Evolutionary conservation across 805 yeast species (phyloP).

Genomic region (Starmerella ratchasimensis): DNA sequence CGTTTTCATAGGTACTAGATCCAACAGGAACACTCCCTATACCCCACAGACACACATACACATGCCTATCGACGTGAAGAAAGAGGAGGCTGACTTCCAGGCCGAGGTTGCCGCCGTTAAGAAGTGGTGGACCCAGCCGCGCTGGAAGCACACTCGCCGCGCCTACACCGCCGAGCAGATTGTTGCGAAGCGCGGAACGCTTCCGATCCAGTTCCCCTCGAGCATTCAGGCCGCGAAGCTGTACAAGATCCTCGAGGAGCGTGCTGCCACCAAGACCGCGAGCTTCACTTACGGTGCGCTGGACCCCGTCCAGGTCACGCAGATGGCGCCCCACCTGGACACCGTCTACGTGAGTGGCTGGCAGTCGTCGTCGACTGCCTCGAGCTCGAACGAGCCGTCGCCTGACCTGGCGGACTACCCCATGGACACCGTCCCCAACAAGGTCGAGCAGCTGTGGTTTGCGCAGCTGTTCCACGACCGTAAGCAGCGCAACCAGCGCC

Average conservation of each 20-base stretch:
- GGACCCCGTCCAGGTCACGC: conserved; percentile 90
- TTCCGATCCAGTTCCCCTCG: conserved; percentile 64
- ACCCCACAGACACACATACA: no score
- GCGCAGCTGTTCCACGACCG: conserved; percentile 96
- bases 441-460: conserved; percentile 91
- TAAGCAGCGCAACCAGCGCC: conserved; percentile 80
- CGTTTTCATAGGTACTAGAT: no score
- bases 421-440: conserved; percentile 96
- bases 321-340: conserved; percentile 92
- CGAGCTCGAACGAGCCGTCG: conserved; percentile 93
- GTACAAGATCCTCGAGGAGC: conserved; percentile 54
- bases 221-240: conserved; percentile 71
- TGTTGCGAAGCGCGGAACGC: conserved; percentile 73
- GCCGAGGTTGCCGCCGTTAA: conserved; percentile 59
- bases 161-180: conserved; percentile 80
- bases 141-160: conserved; percentile 82
- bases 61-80: conserved; percentile 37
- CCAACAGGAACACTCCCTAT: no score
- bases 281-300: conserved; percentile 91
- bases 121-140: conserved; percentile 86
- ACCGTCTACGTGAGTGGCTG: conserved; percentile 91
- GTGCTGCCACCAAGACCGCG: conserved; percentile 54
- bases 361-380: conserved; percentile 98
- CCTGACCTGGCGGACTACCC: conserved; percentile 99
- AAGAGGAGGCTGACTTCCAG: conserved; percentile 53